Conservation (phyloP, 2,329 filamentous ascomycete species). For the Colletotrichum chrysophilum region DNA sequence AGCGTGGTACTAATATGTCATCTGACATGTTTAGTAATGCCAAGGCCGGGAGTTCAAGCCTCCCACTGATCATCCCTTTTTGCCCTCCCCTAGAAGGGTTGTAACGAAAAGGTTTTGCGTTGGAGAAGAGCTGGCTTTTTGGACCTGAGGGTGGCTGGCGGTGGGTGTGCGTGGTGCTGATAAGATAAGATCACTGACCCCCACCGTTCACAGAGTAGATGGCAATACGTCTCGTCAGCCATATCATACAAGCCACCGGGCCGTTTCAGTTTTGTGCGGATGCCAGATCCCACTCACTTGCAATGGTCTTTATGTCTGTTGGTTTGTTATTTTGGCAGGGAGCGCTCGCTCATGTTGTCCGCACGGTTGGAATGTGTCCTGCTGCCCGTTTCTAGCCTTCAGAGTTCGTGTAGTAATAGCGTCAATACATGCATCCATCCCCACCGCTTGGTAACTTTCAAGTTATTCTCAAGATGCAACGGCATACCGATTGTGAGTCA, state of each 20-base stretch:
- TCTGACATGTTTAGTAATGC: constrained; percentile 11
- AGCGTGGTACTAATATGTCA: constrained; percentile 22
- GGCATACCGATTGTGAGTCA: not conserved
- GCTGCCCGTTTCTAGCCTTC: not conserved
- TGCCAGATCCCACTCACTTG: not conserved
- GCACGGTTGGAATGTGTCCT: not conserved
- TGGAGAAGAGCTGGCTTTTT: not conserved
- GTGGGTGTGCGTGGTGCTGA: not conserved
- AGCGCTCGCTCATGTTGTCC: not conserved
- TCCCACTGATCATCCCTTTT: constrained; percentile 18
- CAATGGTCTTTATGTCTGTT: not conserved
- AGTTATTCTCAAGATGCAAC: not conserved
- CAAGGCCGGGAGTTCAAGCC: constrained; percentile 23
- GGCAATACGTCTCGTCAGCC: not conserved
- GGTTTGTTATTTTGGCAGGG: too few relatives aligned
- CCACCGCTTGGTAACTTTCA: not conserved
- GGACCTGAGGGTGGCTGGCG: not conserved
- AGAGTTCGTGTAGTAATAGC: not conserved
- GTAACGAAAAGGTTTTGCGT: not conserved
- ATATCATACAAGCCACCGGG: not conserved
- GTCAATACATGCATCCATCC: not conserved
- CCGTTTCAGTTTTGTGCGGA: not conserved
- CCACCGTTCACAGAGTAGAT: not conserved
- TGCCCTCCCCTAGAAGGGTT: fast-evolving
- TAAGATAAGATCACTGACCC: not conserved